phyloP scores from a whole-genome alignment of 1,139 yeast species.

The Nakaseomyces delphensis region DNA sequence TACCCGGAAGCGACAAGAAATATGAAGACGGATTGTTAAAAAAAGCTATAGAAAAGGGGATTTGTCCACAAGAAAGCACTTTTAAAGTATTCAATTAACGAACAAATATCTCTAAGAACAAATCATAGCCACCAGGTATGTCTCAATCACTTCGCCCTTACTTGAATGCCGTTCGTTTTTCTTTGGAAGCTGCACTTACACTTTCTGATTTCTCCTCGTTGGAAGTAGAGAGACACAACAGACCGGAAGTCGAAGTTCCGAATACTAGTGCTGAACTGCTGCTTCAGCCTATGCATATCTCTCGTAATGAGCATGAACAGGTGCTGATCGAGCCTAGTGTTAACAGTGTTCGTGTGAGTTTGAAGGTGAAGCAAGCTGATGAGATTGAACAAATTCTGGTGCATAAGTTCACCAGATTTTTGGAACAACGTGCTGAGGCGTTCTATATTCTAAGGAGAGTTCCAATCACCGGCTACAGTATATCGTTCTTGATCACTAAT shows the following conservation, averaged over 20 bases:
- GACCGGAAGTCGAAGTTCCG: slow-evolving; percentile 86
- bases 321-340: slow-evolving; percentile 91
- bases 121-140: too few species aligned
- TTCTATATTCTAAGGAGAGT: slow-evolving; percentile 85
- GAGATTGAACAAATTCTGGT: slow-evolving; percentile 93
- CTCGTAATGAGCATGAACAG: slow-evolving; percentile 89
- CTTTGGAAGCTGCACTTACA: slow-evolving; percentile 92
- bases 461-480: slow-evolving; percentile 83
- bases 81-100: too few species aligned
- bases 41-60: too few species aligned
- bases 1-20: too few species aligned
- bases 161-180: slow-evolving; percentile 84
- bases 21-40: too few species aligned
- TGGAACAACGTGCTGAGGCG: slow-evolving; percentile 92
- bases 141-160: slow-evolving; percentile 95
- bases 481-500: slow-evolving; percentile 86
- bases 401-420: slow-evolving; percentile 84
- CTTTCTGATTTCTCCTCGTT: slow-evolving; percentile 92
- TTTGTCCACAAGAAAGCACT: too few species aligned
- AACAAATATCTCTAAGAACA: too few species aligned
- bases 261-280: slow-evolving; percentile 72
- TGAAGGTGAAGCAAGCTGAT: slow-evolving; percentile 93
- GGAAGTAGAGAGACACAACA: slow-evolving; percentile 90
- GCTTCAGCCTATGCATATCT: slow-evolving; percentile 80
- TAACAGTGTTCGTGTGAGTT: slow-evolving; percentile 80